Base-by-base conservation (phyloP, 2,329 filamentous ascomycete species). In the Alternaria angustiovoidea region DNA sequence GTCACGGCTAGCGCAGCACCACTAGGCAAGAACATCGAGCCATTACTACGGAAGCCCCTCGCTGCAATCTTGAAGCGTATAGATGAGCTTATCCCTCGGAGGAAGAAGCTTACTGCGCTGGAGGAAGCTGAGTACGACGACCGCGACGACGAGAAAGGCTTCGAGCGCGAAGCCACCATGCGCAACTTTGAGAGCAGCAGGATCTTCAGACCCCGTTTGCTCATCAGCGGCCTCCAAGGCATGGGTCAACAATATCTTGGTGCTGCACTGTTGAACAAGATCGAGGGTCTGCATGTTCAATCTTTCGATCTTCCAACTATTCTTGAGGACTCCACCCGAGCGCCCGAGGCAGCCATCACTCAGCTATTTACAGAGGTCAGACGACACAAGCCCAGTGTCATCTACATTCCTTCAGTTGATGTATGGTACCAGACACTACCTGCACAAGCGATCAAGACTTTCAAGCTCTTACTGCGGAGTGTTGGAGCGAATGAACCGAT, bases 241-340 rank as follows among this genome's bases (percentile, higher is more conserved):
- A 98, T 98, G 94, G 95, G 96, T 0, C 96, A 99, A 75, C 87
- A 89, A 49, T 97, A 99, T 71, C 83, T 99, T 39, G 89, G 92
- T 30, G 89, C 90, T 48, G 95, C 94, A 5, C 82, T 98, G 52
- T 82, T 98, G 65, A 93, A 96, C 77, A 89, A 96, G 74, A 90
- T 99, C 55, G 95, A 99, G 79, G 93, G 94, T 26, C 86, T 98
- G 2, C 93, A 98, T 79, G 92, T 99, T 3, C 94, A 98, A 76
- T 93, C 91, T 54, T 96, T 99, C 77, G 96, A 97, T 77, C 85
- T 99, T 58, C 89, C 94, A 0, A 95, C 91, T 16, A 84, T 99
- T 57, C 84, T 96, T 60, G 92, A 91, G 58, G 95, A 99, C 75
- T 88, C 88, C 4, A 89, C 91, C 63, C 87, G 92, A 82, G 88